Percentiles rank a stretch among this genome's conserved stretches.
Conservation (phyloP, 352 stramenopile genomes). For the Globisporangium nunn region DNA sequence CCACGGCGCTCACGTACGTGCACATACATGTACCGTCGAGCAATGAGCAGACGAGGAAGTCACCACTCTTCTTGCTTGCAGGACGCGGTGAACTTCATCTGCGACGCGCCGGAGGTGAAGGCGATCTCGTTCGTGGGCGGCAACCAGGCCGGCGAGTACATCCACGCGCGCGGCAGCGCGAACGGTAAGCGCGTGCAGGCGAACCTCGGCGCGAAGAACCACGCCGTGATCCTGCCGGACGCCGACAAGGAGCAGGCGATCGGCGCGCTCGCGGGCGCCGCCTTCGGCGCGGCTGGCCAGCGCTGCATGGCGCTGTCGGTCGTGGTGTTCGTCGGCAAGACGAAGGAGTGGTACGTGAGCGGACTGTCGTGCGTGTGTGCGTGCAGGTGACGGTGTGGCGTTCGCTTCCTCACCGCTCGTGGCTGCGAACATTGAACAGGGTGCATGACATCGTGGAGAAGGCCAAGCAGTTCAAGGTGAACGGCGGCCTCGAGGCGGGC, state of each 20-base stretch:
- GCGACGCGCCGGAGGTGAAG: constrained; percentile 90
- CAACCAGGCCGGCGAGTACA: constrained; percentile 92
- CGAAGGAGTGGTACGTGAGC: constrained; percentile 69
- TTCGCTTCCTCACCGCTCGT: too few relatives aligned
- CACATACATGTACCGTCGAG: not conserved
- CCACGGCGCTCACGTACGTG: constrained; percentile 60
- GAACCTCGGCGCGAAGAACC: constrained; percentile 98
- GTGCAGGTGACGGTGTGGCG: too few relatives aligned
- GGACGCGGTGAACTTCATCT: constrained; percentile 94
- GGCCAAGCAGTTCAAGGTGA: constrained; percentile 89
- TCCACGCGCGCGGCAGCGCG: constrained; percentile 80
- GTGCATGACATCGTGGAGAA: constrained; percentile 88
- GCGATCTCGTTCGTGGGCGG: constrained; percentile 96
- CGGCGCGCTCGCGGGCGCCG: constrained; percentile 85
- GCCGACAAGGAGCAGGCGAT: constrained; percentile 88
- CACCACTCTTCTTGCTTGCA: constrained; percentile 16
- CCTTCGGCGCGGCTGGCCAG: constrained; percentile 96
- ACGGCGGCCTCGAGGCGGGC: constrained; percentile 68
- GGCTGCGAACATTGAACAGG: constrained; percentile 2
- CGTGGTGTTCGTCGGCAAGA: constrained; percentile 94
- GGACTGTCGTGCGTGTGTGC: too few relatives aligned
- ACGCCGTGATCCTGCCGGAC: constrained; percentile 95
- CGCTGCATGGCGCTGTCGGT: constrained; percentile 96
- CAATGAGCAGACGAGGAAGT: not conserved
- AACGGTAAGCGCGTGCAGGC: constrained; percentile 94